phyloP scores from a whole-genome alignment of 2,329 filamentous ascomycete genomes.

The Phoma sp. region DNA sequence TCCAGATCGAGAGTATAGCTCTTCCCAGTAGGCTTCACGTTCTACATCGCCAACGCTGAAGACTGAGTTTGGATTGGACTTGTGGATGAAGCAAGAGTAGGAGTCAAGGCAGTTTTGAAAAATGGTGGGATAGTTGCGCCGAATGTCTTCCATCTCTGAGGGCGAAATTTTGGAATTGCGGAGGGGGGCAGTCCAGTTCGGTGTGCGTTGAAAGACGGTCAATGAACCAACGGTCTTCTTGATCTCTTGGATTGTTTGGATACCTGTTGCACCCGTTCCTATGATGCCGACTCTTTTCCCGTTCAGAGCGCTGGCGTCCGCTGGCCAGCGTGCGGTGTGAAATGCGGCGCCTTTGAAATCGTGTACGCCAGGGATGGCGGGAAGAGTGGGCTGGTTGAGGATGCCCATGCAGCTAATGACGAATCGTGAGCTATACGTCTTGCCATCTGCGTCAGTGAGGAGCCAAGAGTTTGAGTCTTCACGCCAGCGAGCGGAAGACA shows the following conservation, averaged over 20 bases:
- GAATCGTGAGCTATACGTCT: slow-evolving; percentile 24
- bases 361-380: slow-evolving; percentile 30
- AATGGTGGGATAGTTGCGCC: slow-evolving; percentile 23
- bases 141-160: slow-evolving; percentile 25
- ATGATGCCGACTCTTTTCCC: slow-evolving; percentile 67
- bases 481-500: slow-evolving; percentile 22
- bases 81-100: slow-evolving; percentile 27
- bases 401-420: slow-evolving; percentile 33
- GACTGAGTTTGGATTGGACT: slow-evolving; percentile 18
- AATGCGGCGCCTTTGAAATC: slow-evolving; percentile 26
- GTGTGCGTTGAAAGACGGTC: slow-evolving; percentile 69
- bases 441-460: slow-evolving; percentile 21
- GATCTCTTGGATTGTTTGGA: slow-evolving; percentile 68
- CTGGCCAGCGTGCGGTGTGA: slow-evolving; percentile 67
- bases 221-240: slow-evolving; percentile 59
- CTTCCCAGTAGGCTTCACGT: slow-evolving; percentile 27
- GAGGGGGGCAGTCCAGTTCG: slow-evolving; percentile 44
- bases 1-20: slow-evolving; percentile 27
- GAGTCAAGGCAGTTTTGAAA: slow-evolving; percentile 26
- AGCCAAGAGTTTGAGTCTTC: slow-evolving; percentile 28
- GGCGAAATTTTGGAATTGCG: slow-evolving; percentile 24
- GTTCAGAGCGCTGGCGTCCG: slow-evolving; percentile 59
- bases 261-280: slow-evolving; percentile 65
- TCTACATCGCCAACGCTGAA: slow-evolving; percentile 23
- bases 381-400: slow-evolving; percentile 28